These are phyloP conservation scores for Oryza officinalis DNA, from an alignment of 176 grass and related monocot genomes.

Conservation along the genomic window DNA sequence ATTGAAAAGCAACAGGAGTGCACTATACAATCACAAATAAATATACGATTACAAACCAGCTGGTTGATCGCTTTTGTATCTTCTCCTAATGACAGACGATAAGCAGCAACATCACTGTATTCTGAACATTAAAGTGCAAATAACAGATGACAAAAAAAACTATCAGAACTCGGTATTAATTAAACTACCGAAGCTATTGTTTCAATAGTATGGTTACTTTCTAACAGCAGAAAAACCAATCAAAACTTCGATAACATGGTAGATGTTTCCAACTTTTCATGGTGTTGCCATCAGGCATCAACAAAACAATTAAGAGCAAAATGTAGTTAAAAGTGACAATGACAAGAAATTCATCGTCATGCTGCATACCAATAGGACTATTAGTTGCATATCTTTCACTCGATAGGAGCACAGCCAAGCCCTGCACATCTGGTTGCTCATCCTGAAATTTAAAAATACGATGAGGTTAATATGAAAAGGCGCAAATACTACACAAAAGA, in stretches of 20 bases:
- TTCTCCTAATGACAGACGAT: constrained; percentile 88
- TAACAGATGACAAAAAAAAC: constrained; percentile 17
- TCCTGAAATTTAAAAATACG: constrained; percentile 68
- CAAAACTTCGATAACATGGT: background rate
- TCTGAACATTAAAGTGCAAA: constrained; percentile 57
- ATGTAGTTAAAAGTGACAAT: constrained; percentile 9
- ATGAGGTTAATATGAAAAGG: constrained; percentile 19
- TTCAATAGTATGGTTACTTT: background rate
- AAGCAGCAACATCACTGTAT: constrained; percentile 93
- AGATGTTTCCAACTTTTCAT: background rate
- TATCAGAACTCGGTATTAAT: background rate
- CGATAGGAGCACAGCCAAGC: constrained; percentile 82
- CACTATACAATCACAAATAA: constrained; percentile 22
- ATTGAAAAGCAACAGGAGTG: background rate
- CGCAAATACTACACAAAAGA: background rate
- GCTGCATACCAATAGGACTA: constrained; percentile 86
- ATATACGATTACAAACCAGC: constrained; percentile 59
- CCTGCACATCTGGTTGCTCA: constrained; percentile 94
- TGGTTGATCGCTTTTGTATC: constrained; percentile 99
- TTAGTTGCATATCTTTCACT: constrained; percentile 90
- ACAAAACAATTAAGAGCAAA: constrained; percentile 5
- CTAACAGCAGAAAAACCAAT: background rate
- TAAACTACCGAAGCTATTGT: background rate
- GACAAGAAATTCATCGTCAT: constrained; percentile 21
- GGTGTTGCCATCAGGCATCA: constrained; percentile 22